Conservation (phyloP, 2,329 filamentous ascomycete species). For the Aspergillus pseudotamarii region DNA sequence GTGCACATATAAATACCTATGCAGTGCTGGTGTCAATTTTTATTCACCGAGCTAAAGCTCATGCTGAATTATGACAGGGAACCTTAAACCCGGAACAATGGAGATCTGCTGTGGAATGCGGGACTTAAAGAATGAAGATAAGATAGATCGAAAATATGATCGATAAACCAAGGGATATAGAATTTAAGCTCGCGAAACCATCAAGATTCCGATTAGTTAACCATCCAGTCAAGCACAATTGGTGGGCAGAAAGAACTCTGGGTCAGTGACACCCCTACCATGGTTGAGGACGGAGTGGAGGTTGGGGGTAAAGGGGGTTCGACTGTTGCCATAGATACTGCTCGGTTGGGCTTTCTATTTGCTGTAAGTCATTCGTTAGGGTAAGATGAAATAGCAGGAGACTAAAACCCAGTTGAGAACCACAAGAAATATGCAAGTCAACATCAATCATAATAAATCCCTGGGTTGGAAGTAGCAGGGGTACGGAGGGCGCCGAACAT, state of each 20-base stretch:
- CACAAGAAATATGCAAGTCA: background rate
- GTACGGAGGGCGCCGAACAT: background rate
- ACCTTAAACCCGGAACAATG: background rate
- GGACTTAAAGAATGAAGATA: background rate
- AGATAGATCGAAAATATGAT: background rate
- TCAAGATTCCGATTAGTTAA: background rate
- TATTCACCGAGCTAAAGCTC: background rate
- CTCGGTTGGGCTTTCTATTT: too few relatives aligned
- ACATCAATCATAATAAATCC: background rate
- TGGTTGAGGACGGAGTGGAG: background rate
- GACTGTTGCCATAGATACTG: background rate
- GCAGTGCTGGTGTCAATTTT: background rate
- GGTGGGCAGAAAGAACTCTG: background rate
- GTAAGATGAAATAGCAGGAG: background rate
- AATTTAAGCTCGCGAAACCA: background rate
- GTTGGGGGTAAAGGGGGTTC: background rate
- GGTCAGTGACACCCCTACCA: conserved; percentile 2
- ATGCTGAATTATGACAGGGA: background rate
- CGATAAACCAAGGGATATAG: background rate
- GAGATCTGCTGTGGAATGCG: background rate
- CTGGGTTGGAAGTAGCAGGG: background rate
- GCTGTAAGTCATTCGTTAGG: background rate
- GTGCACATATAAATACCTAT: background rate
- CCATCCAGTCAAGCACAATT: background rate
- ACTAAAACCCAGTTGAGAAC: background rate